phyloP scores from a whole-genome alignment of 805 yeast genomes.

The Candida anglica region DNA sequence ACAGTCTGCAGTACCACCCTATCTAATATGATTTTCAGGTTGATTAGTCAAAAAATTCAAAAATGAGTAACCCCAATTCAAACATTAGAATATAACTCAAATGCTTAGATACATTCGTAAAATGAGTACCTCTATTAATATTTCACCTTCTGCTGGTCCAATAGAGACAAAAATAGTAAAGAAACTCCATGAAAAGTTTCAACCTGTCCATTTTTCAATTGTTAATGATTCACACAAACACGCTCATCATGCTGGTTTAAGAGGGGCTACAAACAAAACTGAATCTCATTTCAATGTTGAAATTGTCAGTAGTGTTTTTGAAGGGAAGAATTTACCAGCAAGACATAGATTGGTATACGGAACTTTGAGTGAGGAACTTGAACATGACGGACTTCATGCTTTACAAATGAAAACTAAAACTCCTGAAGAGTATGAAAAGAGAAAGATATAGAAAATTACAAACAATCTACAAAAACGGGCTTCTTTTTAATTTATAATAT shows the following conservation, averaged over 20 bases:
- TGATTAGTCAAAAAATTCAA: too few species aligned
- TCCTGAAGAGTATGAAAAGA: conserved; percentile 39
- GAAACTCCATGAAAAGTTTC: conserved; percentile 36
- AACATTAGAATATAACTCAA: too few species aligned
- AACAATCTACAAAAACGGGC: background rate
- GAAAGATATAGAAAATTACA: conserved; percentile 11
- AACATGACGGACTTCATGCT: conserved; percentile 77
- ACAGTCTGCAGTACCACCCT: too few species aligned
- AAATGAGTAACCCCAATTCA: too few species aligned
- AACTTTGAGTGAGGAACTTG: conserved; percentile 68
- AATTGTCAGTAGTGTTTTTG: conserved; percentile 66
- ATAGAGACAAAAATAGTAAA: conserved; percentile 44
- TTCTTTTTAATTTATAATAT: background rate
- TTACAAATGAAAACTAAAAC: conserved; percentile 83
- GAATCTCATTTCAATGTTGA: conserved; percentile 84
- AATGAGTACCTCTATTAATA: conserved; percentile 3
- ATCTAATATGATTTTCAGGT: too few species aligned
- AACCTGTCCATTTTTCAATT: conserved; percentile 48
- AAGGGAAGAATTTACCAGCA: conserved; percentile 60
- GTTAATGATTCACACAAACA: conserved; percentile 85
- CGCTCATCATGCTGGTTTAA: conserved; percentile 79
- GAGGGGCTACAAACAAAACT: conserved; percentile 62
- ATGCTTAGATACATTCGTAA: background rate
- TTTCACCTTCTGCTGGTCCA: conserved; percentile 29
- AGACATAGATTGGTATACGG: conserved; percentile 77